phyloP scores from a whole-genome alignment of 306 rosid genomes.

The Quercus suber region DNA sequence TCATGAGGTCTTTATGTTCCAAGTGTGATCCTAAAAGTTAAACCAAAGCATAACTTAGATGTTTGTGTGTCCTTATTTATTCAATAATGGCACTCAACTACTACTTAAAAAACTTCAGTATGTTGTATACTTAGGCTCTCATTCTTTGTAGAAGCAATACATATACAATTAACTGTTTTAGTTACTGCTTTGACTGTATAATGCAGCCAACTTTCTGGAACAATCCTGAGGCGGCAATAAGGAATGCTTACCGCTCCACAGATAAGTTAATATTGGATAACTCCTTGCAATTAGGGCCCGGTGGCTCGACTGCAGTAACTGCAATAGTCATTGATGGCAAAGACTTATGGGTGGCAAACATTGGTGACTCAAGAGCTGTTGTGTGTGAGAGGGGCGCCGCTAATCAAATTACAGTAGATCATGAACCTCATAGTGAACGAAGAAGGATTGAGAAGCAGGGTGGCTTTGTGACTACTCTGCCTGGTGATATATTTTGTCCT shows the following conservation, averaged over 20 bases:
- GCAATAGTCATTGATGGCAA: conserved; percentile 18
- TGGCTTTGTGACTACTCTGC: conserved; percentile 17
- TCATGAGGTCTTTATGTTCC: neutral
- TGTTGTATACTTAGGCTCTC: neutral
- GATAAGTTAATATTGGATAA: conserved; percentile 9
- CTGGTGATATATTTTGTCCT: conserved; percentile 2
- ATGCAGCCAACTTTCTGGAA: conserved; percentile 7
- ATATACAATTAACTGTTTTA: neutral
- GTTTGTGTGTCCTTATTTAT: neutral
- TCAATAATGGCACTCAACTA: neutral
- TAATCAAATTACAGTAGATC: conserved; percentile 13
- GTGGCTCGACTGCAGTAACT: conserved; percentile 24
- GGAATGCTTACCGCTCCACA: conserved; percentile 12
- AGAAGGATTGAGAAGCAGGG: conserved; percentile 14
- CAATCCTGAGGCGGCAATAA: conserved; percentile 1
- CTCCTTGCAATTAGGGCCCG: conserved; percentile 11
- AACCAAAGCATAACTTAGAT: neutral
- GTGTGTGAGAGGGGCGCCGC: conserved; percentile 9
- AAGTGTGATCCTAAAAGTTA: neutral
- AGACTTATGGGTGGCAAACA: conserved; percentile 15
- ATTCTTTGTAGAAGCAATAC: neutral
- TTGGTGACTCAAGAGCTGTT: conserved; percentile 18
- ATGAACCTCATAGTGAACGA: conserved; percentile 23
- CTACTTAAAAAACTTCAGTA: neutral
- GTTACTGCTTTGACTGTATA: neutral